These are phyloP conservation scores for Salicornia ramosissima DNA, from an alignment of 148 eudicot species.

Conservation along the genomic window DNA sequence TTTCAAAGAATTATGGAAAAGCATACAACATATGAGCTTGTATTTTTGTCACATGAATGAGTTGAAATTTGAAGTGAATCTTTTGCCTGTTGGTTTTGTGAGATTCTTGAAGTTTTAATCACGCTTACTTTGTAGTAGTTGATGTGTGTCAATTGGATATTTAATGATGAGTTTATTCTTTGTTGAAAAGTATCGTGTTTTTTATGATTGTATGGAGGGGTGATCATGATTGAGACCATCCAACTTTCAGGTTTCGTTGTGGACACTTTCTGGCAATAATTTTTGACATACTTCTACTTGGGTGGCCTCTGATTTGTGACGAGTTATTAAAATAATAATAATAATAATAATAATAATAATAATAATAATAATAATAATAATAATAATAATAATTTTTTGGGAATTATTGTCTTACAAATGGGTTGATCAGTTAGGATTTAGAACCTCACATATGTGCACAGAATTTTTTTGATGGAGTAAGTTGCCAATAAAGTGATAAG, in stretches of 20 bases:
- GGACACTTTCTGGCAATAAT: not conserved
- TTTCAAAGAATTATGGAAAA: too few species aligned
- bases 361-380: too few species aligned
- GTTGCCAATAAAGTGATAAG: too few species aligned
- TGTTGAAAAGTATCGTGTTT: not conserved
- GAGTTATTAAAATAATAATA: too few species aligned
- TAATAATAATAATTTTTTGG: too few species aligned
- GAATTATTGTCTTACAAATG: not conserved
- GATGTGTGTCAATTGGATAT: not conserved
- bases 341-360: too few species aligned
- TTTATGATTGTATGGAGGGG: not conserved
- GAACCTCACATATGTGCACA: too few species aligned
- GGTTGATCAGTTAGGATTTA: not conserved
- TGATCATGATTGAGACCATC: not conserved
- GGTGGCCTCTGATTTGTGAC: not conserved
- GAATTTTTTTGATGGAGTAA: too few species aligned
- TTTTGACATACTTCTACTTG: slow-evolving; percentile 10
- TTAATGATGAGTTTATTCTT: not conserved
- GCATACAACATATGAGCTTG: too few species aligned
- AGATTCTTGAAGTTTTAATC: slow-evolving; percentile 1
- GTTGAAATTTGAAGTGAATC: too few species aligned
- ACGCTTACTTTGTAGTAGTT: not conserved
- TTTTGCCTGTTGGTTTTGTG: too few species aligned
- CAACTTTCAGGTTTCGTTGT: not conserved
- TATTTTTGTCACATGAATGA: too few species aligned